Conservation (phyloP, 345 rosid species). For the Gossypium bickii region DNA sequence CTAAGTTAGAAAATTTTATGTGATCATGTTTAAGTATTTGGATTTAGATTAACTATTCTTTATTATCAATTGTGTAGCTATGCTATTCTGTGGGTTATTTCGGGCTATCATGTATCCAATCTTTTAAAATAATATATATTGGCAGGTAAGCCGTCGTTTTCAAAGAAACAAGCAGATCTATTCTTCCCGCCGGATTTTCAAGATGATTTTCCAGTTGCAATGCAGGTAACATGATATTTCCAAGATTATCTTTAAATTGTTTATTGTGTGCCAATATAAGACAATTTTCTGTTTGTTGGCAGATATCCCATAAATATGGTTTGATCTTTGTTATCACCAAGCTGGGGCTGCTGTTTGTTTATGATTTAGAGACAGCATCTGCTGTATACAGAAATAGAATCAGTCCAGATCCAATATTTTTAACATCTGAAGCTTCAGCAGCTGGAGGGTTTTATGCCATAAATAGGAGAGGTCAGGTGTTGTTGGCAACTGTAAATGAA, state of each 20-base stretch:
- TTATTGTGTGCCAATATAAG: constrained; percentile 9
- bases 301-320: constrained; percentile 93
- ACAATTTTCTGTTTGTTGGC: constrained; percentile 28
- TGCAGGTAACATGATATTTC: constrained; percentile 66
- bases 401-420: constrained; percentile 98
- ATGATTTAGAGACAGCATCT: constrained; percentile 95
- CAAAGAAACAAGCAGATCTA: constrained; percentile 97
- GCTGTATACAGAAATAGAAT: constrained; percentile 97
- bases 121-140: constrained; percentile 12
- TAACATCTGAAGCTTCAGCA: constrained; percentile 92
- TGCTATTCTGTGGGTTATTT: background rate
- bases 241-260: constrained; percentile 5
- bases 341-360: constrained; percentile 94
- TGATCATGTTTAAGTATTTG: background rate
- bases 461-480: constrained; percentile 87
- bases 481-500: constrained; percentile 90
- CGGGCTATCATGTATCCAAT: background rate
- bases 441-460: constrained; percentile 90
- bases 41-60: background rate
- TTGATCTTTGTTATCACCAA: constrained; percentile 94
- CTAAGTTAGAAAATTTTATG: background rate
- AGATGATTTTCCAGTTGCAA: constrained; percentile 98
- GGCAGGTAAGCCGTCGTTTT: constrained; percentile 87
- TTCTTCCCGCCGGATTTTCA: constrained; percentile 99
- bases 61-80: background rate